A percentile compares a stretch with the other conserved stretches of the same genome.
Evolutionary conservation across 2,329 filamentous ascomycete species (phyloP).

Genomic region (Elsinoe necatrix): DNA sequence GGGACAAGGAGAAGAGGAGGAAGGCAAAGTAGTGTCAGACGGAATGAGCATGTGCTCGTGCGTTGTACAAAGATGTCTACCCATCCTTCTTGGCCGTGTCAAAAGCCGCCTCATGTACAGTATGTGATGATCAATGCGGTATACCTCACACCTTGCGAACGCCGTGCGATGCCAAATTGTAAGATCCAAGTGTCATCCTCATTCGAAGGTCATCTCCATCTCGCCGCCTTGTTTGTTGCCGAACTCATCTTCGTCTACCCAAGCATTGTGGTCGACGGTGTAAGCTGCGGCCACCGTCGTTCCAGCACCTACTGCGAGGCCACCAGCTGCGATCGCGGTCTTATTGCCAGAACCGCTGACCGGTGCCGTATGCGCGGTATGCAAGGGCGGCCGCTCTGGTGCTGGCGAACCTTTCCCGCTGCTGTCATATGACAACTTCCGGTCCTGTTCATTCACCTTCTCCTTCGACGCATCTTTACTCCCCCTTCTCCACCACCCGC

Average conservation of each 20-base stretch:
- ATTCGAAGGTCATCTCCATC: conserved; percentile 43
- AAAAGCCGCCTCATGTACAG: conserved; percentile 2
- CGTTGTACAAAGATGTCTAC: conserved; percentile 13
- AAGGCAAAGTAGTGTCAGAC: conserved; percentile 27
- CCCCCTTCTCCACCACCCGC: conserved; percentile 6
- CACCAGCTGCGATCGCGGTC: neutral
- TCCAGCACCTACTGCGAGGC: neutral
- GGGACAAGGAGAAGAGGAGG: conserved; percentile 70
- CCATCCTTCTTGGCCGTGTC: neutral
- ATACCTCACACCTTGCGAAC: neutral
- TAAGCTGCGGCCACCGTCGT: neutral
- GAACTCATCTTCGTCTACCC: conserved; percentile 42
- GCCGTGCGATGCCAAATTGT: neutral
- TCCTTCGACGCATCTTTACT: conserved; percentile 10
- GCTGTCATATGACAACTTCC: neutral
- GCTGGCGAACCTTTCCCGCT: conserved; percentile 1
- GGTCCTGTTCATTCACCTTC: neutral
- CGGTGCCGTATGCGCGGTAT: conserved; percentile 26
- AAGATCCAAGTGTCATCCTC: conserved; percentile 16
- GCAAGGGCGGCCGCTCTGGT: conserved; percentile 19
- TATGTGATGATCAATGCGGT: neutral
- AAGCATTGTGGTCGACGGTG: conserved; percentile 35
- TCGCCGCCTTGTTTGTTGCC: conserved; percentile 35
- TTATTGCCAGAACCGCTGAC: conserved; percentile 17
- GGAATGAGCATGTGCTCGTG: conserved; percentile 1